phyloP scores from a whole-genome alignment of 2,329 filamentous ascomycete species.

The Geosmithia flava region DNA sequence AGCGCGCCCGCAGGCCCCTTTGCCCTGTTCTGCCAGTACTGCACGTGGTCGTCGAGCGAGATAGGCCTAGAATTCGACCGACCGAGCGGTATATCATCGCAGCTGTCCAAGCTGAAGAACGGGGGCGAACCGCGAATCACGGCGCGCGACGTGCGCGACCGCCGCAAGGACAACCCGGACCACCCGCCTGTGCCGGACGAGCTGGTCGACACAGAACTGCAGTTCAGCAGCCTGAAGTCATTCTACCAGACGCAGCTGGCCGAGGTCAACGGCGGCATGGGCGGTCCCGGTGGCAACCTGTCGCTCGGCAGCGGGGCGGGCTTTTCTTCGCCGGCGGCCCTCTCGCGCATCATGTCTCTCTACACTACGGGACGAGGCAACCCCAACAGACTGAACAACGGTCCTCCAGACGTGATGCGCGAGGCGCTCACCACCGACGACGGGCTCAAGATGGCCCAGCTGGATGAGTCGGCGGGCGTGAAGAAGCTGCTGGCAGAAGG shows the following conservation, averaged over 20 bases:
- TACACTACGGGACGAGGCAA: constrained; percentile 63
- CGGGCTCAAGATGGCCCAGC: constrained; percentile 51
- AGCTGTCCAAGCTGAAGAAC: constrained; percentile 61
- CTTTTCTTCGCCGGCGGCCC: constrained; percentile 63
- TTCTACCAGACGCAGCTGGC: constrained; percentile 77
- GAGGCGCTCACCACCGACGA: constrained; percentile 62
- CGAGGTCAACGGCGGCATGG: constrained; percentile 42
- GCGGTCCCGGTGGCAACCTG: constrained; percentile 23
- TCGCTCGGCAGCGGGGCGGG: constrained; percentile 24
- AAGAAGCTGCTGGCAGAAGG: constrained; percentile 44
- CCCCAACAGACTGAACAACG: constrained; percentile 51
- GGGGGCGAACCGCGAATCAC: constrained; percentile 40
- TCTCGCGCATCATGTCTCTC: constrained; percentile 83
- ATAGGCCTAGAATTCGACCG: constrained; percentile 86
- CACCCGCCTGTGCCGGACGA: constrained; percentile 24
- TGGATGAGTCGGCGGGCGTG: constrained; percentile 51
- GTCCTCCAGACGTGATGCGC: constrained; percentile 62
- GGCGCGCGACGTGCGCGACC: constrained; percentile 36
- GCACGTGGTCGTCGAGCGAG: constrained; percentile 84
- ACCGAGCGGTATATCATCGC: constrained; percentile 71
- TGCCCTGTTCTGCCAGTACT: constrained; percentile 78
- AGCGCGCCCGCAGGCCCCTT: constrained; percentile 41
- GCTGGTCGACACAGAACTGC: constrained; percentile 50
- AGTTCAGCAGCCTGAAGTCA: constrained; percentile 60
- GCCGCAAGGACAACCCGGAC: constrained; percentile 32